Evolutionary conservation across 1,284 basidiomycete genomes (phyloP), one percentile per base, ranked within the genome.

Genomic region (Pseudozyma tsukubaensis): DNA sequence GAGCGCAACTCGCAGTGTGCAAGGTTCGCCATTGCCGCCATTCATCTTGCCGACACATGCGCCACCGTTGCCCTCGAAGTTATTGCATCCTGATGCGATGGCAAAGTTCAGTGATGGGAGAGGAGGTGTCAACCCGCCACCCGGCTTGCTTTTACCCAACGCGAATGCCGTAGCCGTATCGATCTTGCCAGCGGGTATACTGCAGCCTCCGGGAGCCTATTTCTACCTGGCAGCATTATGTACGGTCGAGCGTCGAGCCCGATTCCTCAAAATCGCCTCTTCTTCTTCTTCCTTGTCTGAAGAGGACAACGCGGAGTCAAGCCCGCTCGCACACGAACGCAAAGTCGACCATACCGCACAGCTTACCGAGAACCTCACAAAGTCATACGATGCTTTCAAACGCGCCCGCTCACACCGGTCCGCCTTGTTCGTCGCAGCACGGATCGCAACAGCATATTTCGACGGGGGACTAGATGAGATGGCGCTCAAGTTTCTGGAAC

Each of bases 151-250:
- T 3, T 42, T 75, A 1, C 78, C 77, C 16, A 78, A 75, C 39
- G 32, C 61, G 2, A 59, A 59, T 19, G 78, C 78, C 6, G 50
- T 73, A 16, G 18, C 56, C 0, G 63, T 66, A 36, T 61, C 66
- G 32, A 48, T 42, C 7, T 35, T 34, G 9, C 75, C 78, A 0
- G 43, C 44, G 13, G 49, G 58, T 0, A 19, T 60, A 9, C 60
- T 74, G 5, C 67, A 65, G 29, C 40, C 67, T 3, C 47, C 79
- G 0, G 81, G 65, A 1, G 48, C 64, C 0, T 80, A 72, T 71
- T 78, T 52, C 57, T 82, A 83, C 65, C 64, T 78, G 24, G 78
- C 82, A 0, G 81, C 79, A 16, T 55, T 81, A 1, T 83, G 81
- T 54, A 71, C 76, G 7, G 21, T 77, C 34, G 79, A 83, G 59